Evolutionary conservation across 768 basidiomycete genomes (phyloP).

Genomic region (Hygrocybe punicea): DNA sequence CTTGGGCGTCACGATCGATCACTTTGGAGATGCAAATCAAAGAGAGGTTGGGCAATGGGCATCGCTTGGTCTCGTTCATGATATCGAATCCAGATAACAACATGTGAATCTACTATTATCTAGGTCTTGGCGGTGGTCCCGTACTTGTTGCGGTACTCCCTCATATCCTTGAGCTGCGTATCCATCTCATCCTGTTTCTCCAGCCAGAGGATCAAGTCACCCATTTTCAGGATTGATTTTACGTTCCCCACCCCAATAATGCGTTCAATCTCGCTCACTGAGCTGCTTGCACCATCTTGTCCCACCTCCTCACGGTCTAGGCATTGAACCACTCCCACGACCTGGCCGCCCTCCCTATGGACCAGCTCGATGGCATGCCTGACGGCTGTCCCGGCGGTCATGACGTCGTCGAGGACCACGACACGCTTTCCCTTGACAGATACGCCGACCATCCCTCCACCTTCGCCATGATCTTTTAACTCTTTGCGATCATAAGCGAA

Average conservation of each 20-base stretch:
- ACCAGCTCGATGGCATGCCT: slow-evolving; percentile 79
- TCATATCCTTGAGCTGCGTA: slow-evolving; percentile 68
- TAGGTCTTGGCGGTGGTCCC: slow-evolving; percentile 32
- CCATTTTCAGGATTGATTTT: slow-evolving; percentile 77
- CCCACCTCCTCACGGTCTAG: slow-evolving; percentile 87
- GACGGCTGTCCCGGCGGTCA: slow-evolving; percentile 89
- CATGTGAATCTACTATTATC: no score
- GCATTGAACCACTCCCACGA: slow-evolving; percentile 84
- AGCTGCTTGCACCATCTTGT: slow-evolving; percentile 61
- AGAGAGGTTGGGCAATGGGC: no score
- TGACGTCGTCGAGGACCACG: slow-evolving; percentile 92
- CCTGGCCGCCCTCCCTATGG: slow-evolving; percentile 61
- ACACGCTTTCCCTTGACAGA: slow-evolving; percentile 77
- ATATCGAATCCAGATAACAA: no score
- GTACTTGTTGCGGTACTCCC: slow-evolving; percentile 70
- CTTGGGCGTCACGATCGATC: no score
- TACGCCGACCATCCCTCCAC: slow-evolving; percentile 85
- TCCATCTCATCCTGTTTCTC: slow-evolving; percentile 57
- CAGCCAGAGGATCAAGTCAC: slow-evolving; percentile 82
- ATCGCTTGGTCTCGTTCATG: no score
- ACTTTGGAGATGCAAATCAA: no score
- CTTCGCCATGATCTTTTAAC: slow-evolving; percentile 93
- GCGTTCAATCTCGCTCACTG: slow-evolving; percentile 77
- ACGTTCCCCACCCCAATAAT: slow-evolving; percentile 70
- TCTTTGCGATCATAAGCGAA: slow-evolving; percentile 96